A percentile compares a stretch with the other conserved stretches of the same genome.
Evolutionary conservation across 78 protist species (phyloP).

Genomic region (Capsaspora owczarzaki): DNA sequence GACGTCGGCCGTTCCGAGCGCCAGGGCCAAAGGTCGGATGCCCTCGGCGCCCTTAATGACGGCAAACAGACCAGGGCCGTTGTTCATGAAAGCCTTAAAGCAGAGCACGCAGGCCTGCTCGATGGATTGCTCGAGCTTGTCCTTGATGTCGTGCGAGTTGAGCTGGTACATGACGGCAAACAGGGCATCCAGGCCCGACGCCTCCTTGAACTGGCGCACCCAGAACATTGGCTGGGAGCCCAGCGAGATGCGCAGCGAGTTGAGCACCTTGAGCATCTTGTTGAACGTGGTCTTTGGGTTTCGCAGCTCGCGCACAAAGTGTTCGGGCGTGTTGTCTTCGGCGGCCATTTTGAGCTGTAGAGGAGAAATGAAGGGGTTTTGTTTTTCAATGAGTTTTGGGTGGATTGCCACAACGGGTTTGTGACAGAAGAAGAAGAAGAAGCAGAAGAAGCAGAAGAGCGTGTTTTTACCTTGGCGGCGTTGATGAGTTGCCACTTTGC

Average conservation of each 20-base stretch:
- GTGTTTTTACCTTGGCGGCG: no score
- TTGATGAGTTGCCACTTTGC: no score
- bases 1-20: not conserved
- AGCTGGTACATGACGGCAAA: not conserved
- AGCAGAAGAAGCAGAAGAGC: no score
- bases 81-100: constrained; percentile 7
- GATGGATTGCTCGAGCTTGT: not conserved
- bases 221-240: not conserved
- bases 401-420: not conserved
- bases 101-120: not conserved
- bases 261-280: not conserved
- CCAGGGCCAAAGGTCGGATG: not conserved
- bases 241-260: not conserved
- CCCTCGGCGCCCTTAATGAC: not conserved
- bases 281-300: not conserved
- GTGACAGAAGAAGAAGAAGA: not conserved
- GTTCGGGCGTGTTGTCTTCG: not conserved
- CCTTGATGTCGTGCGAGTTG: not conserved
- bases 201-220: not conserved
- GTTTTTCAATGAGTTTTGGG: not conserved
- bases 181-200: not conserved
- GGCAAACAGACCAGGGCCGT: not conserved
- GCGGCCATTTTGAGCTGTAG: not conserved
- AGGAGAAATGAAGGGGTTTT: no score
- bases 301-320: not conserved